Base-by-base conservation (phyloP, 306 rosid species). In the Citrullus colocynthis region DNA sequence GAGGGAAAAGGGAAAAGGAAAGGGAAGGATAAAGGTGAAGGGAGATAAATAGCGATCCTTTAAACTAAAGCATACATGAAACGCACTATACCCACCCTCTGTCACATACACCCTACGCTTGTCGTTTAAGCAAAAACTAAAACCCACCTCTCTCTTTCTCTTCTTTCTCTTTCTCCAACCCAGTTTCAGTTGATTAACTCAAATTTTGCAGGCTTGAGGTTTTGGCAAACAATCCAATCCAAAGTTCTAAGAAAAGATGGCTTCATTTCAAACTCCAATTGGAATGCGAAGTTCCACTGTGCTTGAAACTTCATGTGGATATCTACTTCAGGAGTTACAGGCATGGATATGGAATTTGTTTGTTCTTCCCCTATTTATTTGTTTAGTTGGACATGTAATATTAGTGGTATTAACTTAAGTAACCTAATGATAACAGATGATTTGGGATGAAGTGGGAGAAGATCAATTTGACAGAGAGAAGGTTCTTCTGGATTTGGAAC, bases 371-470 rank as follows among this genome's bases (percentile, higher is more conserved):
- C 52, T 51, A 18, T 28, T 75, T 66, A 12, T 62, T 78, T 49
- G 37, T 21, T 24, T 78, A 21, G 4, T 78, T 44, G n/a, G 45
- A 16, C 49, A 36, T 65, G 28, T 15, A 17, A 37, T 67, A 39
- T 41, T 34, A n/a, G 55, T 69, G 18, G 54, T 18, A 24, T 54
- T 48, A 18, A 75, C 37, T 77, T 17, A 41, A 57, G 74, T 61
- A 15, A 62, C 67, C n/a, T 56, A 60, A 78, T 83, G 86, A 61
- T 30, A 78, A 67, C 86, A 95, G 99, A 92, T 89, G 83, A 95
- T 95, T 69, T 95, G 98, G 99, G 92, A 95, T 45, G 99, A 95
- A 92, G 88, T 95, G 49, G 99, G 99, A 82, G 97, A 92, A 87
- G 98, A 92, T 54, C 86, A 92, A 78, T 86, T 86, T 41, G 97